These are phyloP conservation scores for Suhomyces taliae DNA, from an alignment of 1,139 yeast species.

Conservation along the genomic window DNA sequence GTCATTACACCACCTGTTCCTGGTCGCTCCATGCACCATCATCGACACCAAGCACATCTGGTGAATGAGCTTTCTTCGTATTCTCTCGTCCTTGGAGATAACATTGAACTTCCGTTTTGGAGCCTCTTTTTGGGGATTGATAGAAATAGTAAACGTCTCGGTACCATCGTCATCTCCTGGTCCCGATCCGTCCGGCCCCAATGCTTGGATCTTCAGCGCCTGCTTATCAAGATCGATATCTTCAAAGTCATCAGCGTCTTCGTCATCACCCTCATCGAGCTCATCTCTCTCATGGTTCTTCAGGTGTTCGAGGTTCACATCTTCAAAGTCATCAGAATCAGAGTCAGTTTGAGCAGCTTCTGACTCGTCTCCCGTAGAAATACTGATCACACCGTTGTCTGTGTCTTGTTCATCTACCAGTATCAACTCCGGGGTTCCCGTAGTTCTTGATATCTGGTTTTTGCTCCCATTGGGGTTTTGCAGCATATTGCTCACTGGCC, in stretches of 20 bases:
- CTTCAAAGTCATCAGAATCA: constrained; percentile 13
- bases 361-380: neutral
- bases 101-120: constrained; percentile 24
- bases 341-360: neutral
- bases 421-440: neutral
- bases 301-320: constrained; percentile 16
- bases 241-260: constrained; percentile 35
- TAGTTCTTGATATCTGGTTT: neutral
- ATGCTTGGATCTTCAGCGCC: neutral
- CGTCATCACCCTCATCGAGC: constrained; percentile 26
- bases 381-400: neutral
- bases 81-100: constrained; percentile 56
- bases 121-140: constrained; percentile 8
- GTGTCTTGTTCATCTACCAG: neutral
- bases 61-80: constrained; percentile 55
- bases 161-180: neutral
- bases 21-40: constrained; percentile 61
- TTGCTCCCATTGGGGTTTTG: neutral
- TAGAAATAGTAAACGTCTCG: constrained; percentile 32
- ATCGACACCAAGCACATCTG: constrained; percentile 56
- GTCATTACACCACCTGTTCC: constrained; percentile 78
- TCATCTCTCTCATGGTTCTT: neutral
- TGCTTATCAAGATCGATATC: constrained; percentile 27
- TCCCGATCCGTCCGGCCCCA: neutral
- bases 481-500: neutral